Conservation (phyloP, 768 basidiomycete genomes). For the Suillus americanus region DNA sequence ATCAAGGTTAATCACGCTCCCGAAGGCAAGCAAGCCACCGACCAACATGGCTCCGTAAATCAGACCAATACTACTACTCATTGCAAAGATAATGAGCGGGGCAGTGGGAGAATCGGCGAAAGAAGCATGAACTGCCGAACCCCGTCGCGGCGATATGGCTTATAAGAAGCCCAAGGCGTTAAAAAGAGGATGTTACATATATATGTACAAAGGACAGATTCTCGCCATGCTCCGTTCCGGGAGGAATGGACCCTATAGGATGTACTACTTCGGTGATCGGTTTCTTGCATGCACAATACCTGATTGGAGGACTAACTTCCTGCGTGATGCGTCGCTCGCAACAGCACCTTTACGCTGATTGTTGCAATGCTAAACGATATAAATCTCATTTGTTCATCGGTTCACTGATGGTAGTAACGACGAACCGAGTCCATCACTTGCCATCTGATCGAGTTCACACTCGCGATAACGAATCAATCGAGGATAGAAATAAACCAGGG, state of each 20-base stretch:
- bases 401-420: no score
- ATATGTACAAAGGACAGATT: neutral
- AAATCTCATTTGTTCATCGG: no score
- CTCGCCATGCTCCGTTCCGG: neutral
- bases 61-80: slow-evolving; percentile 10
- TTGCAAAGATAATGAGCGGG: neutral
- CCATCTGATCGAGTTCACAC: neutral
- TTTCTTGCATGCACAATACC: neutral
- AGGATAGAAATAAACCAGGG: neutral
- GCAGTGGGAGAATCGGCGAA: neutral
- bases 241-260: neutral
- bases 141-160: neutral
- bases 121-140: neutral
- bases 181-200: neutral
- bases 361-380: no score
- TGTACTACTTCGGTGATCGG: neutral
- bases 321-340: neutral
- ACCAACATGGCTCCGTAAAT: slow-evolving; percentile 21
- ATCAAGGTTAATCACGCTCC: slow-evolving; percentile 9
- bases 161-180: slow-evolving; percentile 6
- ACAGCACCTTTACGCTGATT: no score
- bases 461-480: neutral
- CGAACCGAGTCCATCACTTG: neutral
- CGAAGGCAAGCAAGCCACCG: slow-evolving; percentile 23
- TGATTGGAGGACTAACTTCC: slow-evolving; percentile 1